A percentile compares a stretch with the other conserved stretches of the same genome.
phyloP scores from a whole-genome alignment of 352 stramenopile species.

The Globisporangium paroecandrum region DNA sequence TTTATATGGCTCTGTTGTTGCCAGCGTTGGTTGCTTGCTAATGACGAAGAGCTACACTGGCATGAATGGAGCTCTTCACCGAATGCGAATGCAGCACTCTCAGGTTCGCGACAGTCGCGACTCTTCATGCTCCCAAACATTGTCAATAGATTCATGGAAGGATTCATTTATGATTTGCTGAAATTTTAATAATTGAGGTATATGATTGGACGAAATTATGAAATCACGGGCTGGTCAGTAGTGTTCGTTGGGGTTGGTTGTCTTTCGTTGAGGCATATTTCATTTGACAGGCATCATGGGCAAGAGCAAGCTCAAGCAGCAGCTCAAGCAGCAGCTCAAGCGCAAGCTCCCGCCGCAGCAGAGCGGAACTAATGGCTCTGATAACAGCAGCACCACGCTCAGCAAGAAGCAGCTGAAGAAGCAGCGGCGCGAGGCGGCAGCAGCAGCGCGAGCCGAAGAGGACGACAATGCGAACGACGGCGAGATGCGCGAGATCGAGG shows the following conservation, averaged over 20 bases:
- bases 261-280: background rate
- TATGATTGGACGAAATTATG: constrained; percentile 7
- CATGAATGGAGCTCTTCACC: background rate
- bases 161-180: background rate
- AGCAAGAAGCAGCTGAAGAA: constrained; percentile 24
- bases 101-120: background rate
- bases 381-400: background rate
- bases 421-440: constrained; percentile 16
- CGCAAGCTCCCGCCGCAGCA: constrained; percentile 13
- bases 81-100: background rate
- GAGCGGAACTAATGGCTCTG: background rate
- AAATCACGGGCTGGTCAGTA: background rate
- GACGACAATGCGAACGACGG: constrained; percentile 23
- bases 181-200: background rate
- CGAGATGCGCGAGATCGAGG: constrained; percentile 32
- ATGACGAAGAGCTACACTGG: background rate
- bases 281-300: constrained; percentile 25
- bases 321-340: constrained; percentile 36
- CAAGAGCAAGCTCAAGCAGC: constrained; percentile 44
- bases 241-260: background rate
- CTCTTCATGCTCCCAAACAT: background rate
- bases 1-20: background rate
- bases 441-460: constrained; percentile 23
- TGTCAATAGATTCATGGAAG: background rate
- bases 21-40: background rate